Base-by-base conservation (phyloP, 169 alveolate genomes). In the Plasmodium reichenowi region DNA sequence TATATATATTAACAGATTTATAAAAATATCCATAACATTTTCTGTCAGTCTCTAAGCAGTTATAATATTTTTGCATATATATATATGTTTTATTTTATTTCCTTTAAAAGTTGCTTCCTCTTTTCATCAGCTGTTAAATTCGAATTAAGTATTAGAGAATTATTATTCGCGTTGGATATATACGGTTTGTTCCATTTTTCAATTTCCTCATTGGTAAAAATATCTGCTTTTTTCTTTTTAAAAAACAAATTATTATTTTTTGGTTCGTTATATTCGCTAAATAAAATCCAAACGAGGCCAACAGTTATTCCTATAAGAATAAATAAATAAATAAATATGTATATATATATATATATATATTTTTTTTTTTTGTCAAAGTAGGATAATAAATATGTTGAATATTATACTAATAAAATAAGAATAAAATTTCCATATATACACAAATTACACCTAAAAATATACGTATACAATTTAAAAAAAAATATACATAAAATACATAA, bases 121-220 rank as follows among this genome's bases (percentile, higher is more conserved):
- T 60, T 86, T 60, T 72, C 75, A 73, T 86, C 92, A 9, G 75
- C 59, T 43, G 91, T 66, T 62, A 80, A 13, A 12, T 68, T 80
- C 43, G 72, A 38, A 48, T 67, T 71, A 47, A 32, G 13, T 45
- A 47, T 20, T 20, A 62, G 15, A n/a, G 20, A 38, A 52, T 22
- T 24, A 24, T 83, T 6, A 1, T 83, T 48, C 56, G 13, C 22
- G 38, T 72, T 72, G n/a, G 66, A 54, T 32, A 38, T 62, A 54
- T 86, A 86, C 0, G 92, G 92, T 43, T 72, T 86, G 67, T 86
- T 86, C 92, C 92, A 86, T 59, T 72, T 86, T 47, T 86, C 72
- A 56, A 86, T 86, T 86, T 86, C 92, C 13, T 86, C 92, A 17
- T 8, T 48, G 43, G 92, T 86, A 47, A 86, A 86, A 20, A 86